Evolutionary conservation across 805 yeast species (phyloP), one percentile per base, ranked within the genome.

Genomic region (Sporopachydermia lactativora): DNA sequence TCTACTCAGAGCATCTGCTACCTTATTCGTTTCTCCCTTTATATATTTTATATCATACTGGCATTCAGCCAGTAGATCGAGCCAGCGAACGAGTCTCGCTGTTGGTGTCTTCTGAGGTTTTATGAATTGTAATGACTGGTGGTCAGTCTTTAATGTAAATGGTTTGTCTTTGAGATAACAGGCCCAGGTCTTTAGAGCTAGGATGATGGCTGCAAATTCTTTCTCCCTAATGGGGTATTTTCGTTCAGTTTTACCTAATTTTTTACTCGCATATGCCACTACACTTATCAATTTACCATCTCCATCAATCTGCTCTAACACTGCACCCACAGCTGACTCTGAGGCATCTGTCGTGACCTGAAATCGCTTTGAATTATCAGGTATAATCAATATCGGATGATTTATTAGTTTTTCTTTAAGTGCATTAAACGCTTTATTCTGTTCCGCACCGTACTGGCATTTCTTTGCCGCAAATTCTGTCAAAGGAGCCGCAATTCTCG

Each of bases 171-270:
- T 31, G 49, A 35, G n/a, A n/a, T n/a, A n/a, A n/a, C n/a, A n/a
- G n/a, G n/a, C n/a, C n/a, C n/a, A n/a, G n/a, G n/a, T n/a, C n/a
- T n/a, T n/a, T n/a, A n/a, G n/a, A n/a, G n/a, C n/a, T n/a, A n/a
- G n/a, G n/a, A 43, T 18, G 6, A 43, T 38, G 4, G 45, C 45
- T 3, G 39, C 14, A 40, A 41, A 39, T 19, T 43, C 46, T 17
- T 43, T 43, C n/a, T 43, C 46, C 8, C 43, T 38, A 5, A 37
- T 39, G 15, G 45, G 36, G 17, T 42, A 43, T n/a, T 42, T 42
- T 19, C 16, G 35, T 34, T 43, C 43, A 4, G 42, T 24, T 4
- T 11, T 8, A 6, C 38, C 13, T 3, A 43, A 28, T 24, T 24
- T 19, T 15, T 15, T 24, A 6, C 37, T 18, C 14, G 16, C 14